phyloP scores from a whole-genome alignment of 202 grass and related monocot species.

The Zizania palustris region DNA sequence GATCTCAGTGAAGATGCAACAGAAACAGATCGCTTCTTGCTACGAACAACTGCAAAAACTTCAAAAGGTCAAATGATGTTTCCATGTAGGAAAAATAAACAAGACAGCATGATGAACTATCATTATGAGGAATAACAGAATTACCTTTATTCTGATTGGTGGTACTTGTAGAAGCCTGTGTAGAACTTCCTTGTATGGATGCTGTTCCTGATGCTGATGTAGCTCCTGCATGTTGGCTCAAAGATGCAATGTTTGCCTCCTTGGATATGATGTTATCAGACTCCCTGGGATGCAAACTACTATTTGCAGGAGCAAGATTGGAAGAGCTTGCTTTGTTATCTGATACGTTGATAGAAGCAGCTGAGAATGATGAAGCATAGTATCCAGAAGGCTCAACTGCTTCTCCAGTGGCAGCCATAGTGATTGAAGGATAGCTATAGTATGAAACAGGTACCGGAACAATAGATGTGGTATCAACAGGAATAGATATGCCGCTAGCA shows the following conservation, averaged over 20 bases:
- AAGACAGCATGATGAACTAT: background rate
- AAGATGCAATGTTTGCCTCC: slow-evolving; percentile 45
- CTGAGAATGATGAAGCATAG: slow-evolving; percentile 48
- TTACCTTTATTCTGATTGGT: slow-evolving; percentile 74
- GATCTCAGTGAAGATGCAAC: slow-evolving; percentile 78
- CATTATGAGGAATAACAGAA: slow-evolving; percentile 20
- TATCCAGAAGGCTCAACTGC: slow-evolving; percentile 56
- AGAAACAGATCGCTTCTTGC: slow-evolving; percentile 69
- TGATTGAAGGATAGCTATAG: slow-evolving; percentile 58
- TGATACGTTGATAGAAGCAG: slow-evolving; percentile 49
- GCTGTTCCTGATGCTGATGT: slow-evolving; percentile 43
- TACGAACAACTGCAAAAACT: slow-evolving; percentile 58
- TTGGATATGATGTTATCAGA: slow-evolving; percentile 49
- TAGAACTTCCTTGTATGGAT: slow-evolving; percentile 43
- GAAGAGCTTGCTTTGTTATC: slow-evolving; percentile 41
- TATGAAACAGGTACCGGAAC: slow-evolving; percentile 62
- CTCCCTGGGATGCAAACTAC: slow-evolving; percentile 19
- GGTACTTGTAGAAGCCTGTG: slow-evolving; percentile 50
- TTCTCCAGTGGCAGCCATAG: slow-evolving; percentile 31
- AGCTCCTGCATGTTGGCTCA: slow-evolving; percentile 45
- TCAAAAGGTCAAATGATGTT: slow-evolving; percentile 33
- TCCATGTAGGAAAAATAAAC: background rate
- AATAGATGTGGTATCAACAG: slow-evolving; percentile 50
- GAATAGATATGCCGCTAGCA: slow-evolving; percentile 62
- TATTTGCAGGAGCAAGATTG: slow-evolving; percentile 44